A percentile compares a stretch with the other conserved stretches of the same genome.
phyloP scores from a whole-genome alignment of 164 flowering plant genomes.

The Saururus chinensis region DNA sequence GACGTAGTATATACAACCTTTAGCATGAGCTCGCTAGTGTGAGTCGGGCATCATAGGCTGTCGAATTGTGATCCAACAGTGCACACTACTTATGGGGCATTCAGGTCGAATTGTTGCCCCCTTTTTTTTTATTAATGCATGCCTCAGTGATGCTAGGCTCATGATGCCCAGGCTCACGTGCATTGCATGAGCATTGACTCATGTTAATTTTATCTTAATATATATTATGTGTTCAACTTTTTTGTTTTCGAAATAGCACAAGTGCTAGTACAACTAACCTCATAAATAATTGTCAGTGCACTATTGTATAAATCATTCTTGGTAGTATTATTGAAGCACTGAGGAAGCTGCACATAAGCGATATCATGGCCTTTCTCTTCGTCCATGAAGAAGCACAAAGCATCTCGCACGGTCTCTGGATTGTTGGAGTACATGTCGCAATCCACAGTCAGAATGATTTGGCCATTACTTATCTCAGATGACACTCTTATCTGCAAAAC shows the following conservation, averaged over 20 bases:
- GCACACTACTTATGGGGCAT: too few species aligned
- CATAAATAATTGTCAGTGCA: neutral
- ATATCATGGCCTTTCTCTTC: conserved; percentile 43
- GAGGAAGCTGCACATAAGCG: conserved; percentile 68
- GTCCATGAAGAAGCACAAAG: conserved; percentile 75
- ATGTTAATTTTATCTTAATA: neutral
- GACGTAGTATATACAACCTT: too few species aligned
- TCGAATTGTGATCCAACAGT: too few species aligned
- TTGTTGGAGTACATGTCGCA: conserved; percentile 79
- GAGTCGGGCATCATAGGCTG: too few species aligned
- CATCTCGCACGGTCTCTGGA: conserved; percentile 38
- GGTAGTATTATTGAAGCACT: conserved; percentile 38
- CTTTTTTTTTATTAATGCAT: too few species aligned
- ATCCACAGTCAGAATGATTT: conserved; percentile 55
- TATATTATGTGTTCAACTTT: neutral
- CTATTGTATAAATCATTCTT: conserved; percentile 44
- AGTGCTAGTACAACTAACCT: conserved; percentile 1
- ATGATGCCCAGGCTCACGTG: too few species aligned
- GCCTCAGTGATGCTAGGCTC: too few species aligned
- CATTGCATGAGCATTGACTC: too few species aligned
- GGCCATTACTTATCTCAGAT: conserved; percentile 47
- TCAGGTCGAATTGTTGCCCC: too few species aligned
- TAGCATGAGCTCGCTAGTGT: too few species aligned
- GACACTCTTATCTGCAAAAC: too few species aligned
- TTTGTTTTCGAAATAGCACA: too few species aligned